phyloP scores from a whole-genome alignment of 768 basidiomycete species.

The Phylloporus sp. region DNA sequence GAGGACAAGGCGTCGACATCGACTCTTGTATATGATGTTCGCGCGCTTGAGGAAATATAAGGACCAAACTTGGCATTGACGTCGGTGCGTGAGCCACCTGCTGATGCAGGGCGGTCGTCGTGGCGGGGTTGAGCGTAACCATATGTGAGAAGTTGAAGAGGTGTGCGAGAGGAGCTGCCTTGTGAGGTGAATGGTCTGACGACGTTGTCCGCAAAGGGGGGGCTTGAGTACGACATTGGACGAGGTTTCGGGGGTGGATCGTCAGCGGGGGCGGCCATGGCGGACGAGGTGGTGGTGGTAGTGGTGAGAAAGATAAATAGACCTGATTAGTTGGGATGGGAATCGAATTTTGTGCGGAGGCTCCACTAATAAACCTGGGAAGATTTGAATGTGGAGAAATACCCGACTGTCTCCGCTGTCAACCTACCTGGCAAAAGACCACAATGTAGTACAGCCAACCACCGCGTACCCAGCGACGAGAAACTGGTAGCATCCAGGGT shows the following conservation, averaged over 20 bases:
- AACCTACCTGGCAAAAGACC: no score
- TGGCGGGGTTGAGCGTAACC: not conserved
- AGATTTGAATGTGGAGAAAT: not conserved
- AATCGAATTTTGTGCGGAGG: not conserved
- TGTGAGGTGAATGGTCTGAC: conserved; percentile 30
- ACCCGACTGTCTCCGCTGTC: not conserved
- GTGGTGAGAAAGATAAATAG: not conserved
- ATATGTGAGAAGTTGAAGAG: conserved; percentile 6
- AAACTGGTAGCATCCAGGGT: no score
- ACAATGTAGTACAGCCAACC: no score
- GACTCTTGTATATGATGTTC: conserved; percentile 53
- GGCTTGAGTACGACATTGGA: conserved; percentile 8
- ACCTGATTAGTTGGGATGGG: not conserved
- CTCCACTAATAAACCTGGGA: not conserved
- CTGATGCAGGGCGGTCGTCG: conserved; percentile 23
- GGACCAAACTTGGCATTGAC: conserved; percentile 12
- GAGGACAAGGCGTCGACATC: conserved; percentile 32
- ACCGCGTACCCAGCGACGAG: no score
- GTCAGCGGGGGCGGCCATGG: not conserved
- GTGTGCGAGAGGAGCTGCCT: conserved; percentile 14
- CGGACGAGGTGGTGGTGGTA: no score
- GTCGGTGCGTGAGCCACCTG: conserved; percentile 5
- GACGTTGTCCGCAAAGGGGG: conserved; percentile 25
- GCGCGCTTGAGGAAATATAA: conserved; percentile 41
- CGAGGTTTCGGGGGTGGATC: not conserved